Evolutionary conservation across 495 filamentous ascomycete genomes (phyloP).

Genomic region (Lophium mytilinum): DNA sequence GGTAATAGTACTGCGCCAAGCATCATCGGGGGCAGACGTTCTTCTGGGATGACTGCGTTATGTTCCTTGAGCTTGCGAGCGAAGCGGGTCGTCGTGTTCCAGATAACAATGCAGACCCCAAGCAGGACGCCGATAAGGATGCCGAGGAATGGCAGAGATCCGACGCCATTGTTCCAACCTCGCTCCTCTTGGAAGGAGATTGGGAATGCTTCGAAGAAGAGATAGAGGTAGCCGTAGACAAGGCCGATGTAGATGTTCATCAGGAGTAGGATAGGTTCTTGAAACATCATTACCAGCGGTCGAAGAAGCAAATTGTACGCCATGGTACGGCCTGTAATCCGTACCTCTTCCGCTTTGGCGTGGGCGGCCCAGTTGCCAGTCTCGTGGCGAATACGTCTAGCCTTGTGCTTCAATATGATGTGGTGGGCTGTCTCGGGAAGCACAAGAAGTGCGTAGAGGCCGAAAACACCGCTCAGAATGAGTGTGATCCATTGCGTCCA

Average conservation of each 20-base stretch:
- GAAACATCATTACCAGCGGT: slow-evolving; percentile 51
- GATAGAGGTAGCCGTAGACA: slow-evolving; percentile 33
- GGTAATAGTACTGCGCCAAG: slow-evolving; percentile 28
- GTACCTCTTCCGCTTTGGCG: slow-evolving; percentile 48
- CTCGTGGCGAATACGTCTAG: slow-evolving; percentile 45
- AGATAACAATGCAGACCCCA: slow-evolving; percentile 13
- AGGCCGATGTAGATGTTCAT: slow-evolving; percentile 37
- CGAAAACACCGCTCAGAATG: slow-evolving; percentile 46
- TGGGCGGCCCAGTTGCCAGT: slow-evolving; percentile 56
- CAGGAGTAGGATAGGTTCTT: slow-evolving; percentile 54
- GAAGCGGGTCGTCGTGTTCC: slow-evolving; percentile 20
- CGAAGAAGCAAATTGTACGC: slow-evolving; percentile 49
- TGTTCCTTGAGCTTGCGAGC: slow-evolving; percentile 8
- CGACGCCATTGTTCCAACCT: slow-evolving; percentile 28
- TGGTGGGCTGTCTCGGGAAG: slow-evolving; percentile 54
- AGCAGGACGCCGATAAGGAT: slow-evolving; percentile 13
- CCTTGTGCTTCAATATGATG: slow-evolving; percentile 47
- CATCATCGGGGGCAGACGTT: slow-evolving; percentile 32
- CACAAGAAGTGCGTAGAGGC: slow-evolving; percentile 37
- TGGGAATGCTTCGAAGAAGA: slow-evolving; percentile 34
- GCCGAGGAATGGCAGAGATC: slow-evolving; percentile 28
- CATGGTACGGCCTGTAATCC: slow-evolving; percentile 39
- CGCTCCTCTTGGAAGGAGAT: slow-evolving; percentile 29
- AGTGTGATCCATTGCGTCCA: slow-evolving; percentile 53
- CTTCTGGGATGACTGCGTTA: slow-evolving; percentile 28